A percentile compares a stretch with the other conserved stretches of the same genome.
phyloP scores from a whole-genome alignment of 495 filamentous ascomycete genomes.

The Daldinia vernicosa region DNA sequence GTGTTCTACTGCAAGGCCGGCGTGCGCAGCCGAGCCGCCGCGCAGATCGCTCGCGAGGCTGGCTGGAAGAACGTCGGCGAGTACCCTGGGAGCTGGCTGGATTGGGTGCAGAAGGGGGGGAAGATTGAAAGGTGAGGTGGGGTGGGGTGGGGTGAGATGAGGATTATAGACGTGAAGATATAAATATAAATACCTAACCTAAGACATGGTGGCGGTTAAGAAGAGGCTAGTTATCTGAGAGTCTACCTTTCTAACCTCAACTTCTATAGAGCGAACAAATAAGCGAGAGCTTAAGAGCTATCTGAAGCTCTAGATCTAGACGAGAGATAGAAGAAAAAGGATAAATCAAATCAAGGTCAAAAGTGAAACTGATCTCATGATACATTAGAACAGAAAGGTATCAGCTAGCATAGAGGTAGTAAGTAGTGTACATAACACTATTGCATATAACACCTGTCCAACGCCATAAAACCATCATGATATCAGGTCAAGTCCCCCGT shows the following conservation, averaged over 20 bases:
- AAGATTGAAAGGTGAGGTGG: slow-evolving; percentile 57
- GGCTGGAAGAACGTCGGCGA: slow-evolving; percentile 81
- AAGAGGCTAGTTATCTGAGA: neutral
- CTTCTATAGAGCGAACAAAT: neutral
- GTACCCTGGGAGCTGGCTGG: slow-evolving; percentile 89
- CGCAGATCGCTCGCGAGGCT: slow-evolving; percentile 75
- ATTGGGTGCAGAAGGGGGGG: slow-evolving; percentile 80
- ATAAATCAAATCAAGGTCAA: slow-evolving; percentile 3
- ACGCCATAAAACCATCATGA: slow-evolving; percentile 23
- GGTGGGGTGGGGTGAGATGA: slow-evolving; percentile 35
- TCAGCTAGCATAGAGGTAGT: slow-evolving; percentile 19
- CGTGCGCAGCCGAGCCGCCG: slow-evolving; percentile 82
- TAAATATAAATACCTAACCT: too few relatives aligned
- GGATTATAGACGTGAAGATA: too few relatives aligned
- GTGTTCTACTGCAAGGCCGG: slow-evolving; percentile 95
- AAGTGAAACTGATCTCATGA: slow-evolving; percentile 3
- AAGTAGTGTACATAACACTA: slow-evolving; percentile 32
- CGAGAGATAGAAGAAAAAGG: neutral
- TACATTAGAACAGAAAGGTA: slow-evolving; percentile 34
- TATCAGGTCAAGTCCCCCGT: slow-evolving; percentile 9
- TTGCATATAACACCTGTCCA: slow-evolving; percentile 20
- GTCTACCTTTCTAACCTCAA: neutral
- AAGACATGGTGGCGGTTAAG: neutral
- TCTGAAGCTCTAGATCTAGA: neutral
- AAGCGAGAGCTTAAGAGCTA: neutral